Conservation (phyloP, 1,284 basidiomycete species). For the Cryptococcus sp. region DNA sequence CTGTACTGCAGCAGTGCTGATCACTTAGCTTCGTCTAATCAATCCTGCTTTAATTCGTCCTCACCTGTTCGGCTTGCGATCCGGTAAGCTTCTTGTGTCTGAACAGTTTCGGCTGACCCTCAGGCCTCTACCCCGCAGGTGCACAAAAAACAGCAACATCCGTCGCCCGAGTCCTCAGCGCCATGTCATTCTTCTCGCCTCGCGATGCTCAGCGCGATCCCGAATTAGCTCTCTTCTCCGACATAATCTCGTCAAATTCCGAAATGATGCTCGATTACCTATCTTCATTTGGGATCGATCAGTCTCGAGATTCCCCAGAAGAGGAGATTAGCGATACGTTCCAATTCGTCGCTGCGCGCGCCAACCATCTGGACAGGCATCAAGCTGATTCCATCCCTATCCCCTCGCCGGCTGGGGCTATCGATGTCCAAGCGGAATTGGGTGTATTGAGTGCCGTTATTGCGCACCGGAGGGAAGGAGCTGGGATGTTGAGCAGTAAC, state of each 20-base stretch:
- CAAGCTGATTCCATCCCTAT: slow-evolving; percentile 14
- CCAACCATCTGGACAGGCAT: slow-evolving; percentile 6
- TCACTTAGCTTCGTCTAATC: slow-evolving; percentile 27
- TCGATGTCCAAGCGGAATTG: slow-evolving; percentile 23
- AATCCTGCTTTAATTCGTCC: slow-evolving; percentile 34
- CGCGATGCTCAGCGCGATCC: slow-evolving; percentile 19
- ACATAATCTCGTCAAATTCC: slow-evolving; percentile 17
- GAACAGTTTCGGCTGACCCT: background rate
- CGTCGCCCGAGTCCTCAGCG: slow-evolving; percentile 31
- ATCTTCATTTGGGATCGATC: slow-evolving; percentile 12
- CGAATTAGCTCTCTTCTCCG: slow-evolving; percentile 17
- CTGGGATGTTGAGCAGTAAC: no score
- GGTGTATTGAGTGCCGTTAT: slow-evolving; percentile 10
- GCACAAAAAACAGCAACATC: slow-evolving; percentile 23
- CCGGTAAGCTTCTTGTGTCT: slow-evolving; percentile 5
- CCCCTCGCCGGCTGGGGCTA: slow-evolving; percentile 19
- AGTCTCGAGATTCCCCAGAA: no score
- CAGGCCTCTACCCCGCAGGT: slow-evolving; percentile 11
- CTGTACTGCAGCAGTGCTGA: background rate
- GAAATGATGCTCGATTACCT: slow-evolving; percentile 30
- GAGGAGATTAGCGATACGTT: background rate
- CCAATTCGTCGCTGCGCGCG: slow-evolving; percentile 13
- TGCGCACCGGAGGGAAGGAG: no score
- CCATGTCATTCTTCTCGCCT: slow-evolving; percentile 31
- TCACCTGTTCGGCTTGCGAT: slow-evolving; percentile 29